phyloP scores from a whole-genome alignment of 177 flowering plant genomes.

The Vitis hybrid region DNA sequence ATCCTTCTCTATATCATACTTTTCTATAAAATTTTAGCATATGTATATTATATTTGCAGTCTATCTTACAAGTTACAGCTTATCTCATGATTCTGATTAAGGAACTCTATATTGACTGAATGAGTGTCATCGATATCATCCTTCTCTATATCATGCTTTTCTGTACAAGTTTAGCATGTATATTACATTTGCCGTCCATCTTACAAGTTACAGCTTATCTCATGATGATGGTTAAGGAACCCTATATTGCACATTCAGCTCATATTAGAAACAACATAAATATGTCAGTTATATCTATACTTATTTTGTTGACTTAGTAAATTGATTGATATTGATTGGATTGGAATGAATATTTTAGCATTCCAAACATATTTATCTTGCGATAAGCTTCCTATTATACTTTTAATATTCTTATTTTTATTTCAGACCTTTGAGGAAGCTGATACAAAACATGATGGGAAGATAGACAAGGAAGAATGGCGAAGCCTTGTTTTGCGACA shows the following conservation, averaged over 20 bases:
- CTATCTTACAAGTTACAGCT: too few relatives aligned
- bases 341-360: background rate
- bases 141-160: background rate
- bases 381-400: background rate
- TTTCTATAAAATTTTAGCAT: too few relatives aligned
- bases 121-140: too few relatives aligned
- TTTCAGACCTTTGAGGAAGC: slow-evolving; percentile 62
- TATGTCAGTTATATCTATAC: background rate
- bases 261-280: background rate
- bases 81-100: too few relatives aligned
- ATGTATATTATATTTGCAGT: too few relatives aligned
- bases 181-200: background rate
- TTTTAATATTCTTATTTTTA: background rate
- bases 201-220: background rate
- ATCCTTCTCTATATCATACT: background rate
- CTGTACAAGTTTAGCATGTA: background rate
- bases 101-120: too few relatives aligned
- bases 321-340: background rate
- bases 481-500: slow-evolving; percentile 49
- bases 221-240: background rate
- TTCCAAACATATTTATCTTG: background rate
- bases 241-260: too few relatives aligned
- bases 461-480: slow-evolving; percentile 67
- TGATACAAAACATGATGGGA: slow-evolving; percentile 59
- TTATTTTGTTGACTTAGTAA: background rate